These are phyloP conservation scores for Monosporozyma servazzii DNA, from an alignment of 805 yeast species.

Conservation along the genomic window DNA sequence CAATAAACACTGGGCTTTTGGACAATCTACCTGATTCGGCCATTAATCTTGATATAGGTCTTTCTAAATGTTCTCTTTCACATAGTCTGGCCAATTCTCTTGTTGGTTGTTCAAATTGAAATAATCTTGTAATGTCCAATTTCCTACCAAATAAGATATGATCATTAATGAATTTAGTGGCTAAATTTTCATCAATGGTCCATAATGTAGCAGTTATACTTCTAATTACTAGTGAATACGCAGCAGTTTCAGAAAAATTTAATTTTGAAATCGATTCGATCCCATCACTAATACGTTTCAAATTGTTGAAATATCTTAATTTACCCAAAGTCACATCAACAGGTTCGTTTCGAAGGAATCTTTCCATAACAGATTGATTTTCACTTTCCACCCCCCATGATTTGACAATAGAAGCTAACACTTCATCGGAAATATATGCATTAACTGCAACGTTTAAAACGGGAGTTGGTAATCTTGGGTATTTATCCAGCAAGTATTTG, in stretches of 20 bases:
- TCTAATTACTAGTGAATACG: constrained; percentile 61
- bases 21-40: constrained; percentile 92
- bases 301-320: constrained; percentile 39
- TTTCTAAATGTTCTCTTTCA: constrained; percentile 59
- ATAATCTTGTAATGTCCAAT: constrained; percentile 61
- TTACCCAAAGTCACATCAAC: constrained; percentile 61
- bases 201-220: constrained; percentile 77
- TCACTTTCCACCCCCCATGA: constrained; percentile 89
- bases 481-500: constrained; percentile 61
- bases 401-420: constrained; percentile 58
- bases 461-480: constrained; percentile 84
- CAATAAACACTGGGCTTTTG: constrained; percentile 75
- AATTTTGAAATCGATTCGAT: constrained; percentile 38
- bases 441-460: constrained; percentile 70
- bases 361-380: constrained; percentile 48
- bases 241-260: constrained; percentile 24
- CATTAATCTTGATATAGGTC: constrained; percentile 72
- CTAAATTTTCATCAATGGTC: constrained; percentile 39
- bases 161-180: constrained; percentile 59
- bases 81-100: constrained; percentile 73
- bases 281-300: constrained; percentile 36
- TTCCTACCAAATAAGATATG: constrained; percentile 81
- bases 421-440: constrained; percentile 58
- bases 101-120: constrained; percentile 77
- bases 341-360: constrained; percentile 61